Evolutionary conservation across 306 rosid species (phyloP), one percentile per base, ranked within the genome.

Genomic region (Heteromeles arbutifolia): DNA sequence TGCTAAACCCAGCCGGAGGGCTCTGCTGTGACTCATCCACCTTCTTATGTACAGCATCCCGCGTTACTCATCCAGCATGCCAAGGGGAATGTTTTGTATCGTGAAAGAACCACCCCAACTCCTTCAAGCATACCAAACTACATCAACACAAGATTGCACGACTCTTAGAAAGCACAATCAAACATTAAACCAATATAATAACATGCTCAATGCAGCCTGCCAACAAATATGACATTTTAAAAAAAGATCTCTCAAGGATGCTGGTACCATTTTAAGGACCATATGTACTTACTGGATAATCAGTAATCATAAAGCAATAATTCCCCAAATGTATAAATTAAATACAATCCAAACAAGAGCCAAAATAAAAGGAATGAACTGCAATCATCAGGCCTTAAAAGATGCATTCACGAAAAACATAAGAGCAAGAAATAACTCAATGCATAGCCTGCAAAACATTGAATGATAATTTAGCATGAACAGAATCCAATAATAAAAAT

Each of bases 401-500:
- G 32, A 48, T 48, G 19, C 53, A 4, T 14, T 48, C 19, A 48
- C 53, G 2, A 48, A 48, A 14, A 48, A 14, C 53, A 4, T 2
- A 8, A n/a, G n/a, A n/a, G 74, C 53, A 41, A 77, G 58, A 39
- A 45, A 69, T 11, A 48, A 48, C 63, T n/a, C 74, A 68, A 75
- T 54, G 44, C 45, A 64, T 24, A 31, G 57, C 74, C 83, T 80
- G 72, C 74, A 77, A 74, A 74, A 34, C 69, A 70, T 39, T 59
- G 72, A 76, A 58, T 1, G 43, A 77, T 53, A 24, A 72, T n/a
- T 21, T 26, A 67, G 69, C 67, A 67, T 57, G 54, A 66, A 39
- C 59, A 37, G 52, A 78, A 70, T 62, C 79, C 79, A 26, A 45
- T 57, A 11, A 59, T 10, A 74, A 66, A 81, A 67, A 57, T 45